Evolutionary conservation across 108 stramenopile genomes (phyloP).

Genomic region (Nitzschia sp.): DNA sequence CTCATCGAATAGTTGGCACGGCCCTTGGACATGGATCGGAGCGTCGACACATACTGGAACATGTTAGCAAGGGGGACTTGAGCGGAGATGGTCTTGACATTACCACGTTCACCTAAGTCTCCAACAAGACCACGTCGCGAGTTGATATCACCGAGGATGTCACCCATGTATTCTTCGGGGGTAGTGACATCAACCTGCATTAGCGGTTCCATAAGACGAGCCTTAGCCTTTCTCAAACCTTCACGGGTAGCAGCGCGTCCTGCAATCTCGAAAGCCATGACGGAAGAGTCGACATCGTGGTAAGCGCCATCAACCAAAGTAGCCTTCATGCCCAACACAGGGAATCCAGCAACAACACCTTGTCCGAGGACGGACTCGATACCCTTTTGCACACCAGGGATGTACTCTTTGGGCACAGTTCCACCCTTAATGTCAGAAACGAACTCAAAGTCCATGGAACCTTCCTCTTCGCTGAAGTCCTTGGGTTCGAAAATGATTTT

Average conservation of each 20-base stretch:
- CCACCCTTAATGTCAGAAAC: conserved; percentile 97
- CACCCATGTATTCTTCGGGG: conserved; percentile 99
- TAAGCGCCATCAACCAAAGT: conserved; percentile 87
- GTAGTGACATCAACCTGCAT: conserved; percentile 98
- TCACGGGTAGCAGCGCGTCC: conserved; percentile 92
- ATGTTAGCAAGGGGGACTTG: conserved; percentile 96
- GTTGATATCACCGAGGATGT: conserved; percentile 97
- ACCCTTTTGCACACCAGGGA: conserved; percentile 98
- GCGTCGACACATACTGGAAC: conserved; percentile 97
- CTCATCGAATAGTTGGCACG: conserved; percentile 98
- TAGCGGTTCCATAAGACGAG: conserved; percentile 97
- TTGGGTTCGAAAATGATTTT: conserved; percentile 96
- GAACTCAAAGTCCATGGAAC: conserved; percentile 93
- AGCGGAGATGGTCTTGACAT: conserved; percentile 92
- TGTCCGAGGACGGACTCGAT: conserved; percentile 91
- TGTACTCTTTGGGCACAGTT: conserved; percentile 96
- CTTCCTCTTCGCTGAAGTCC: conserved; percentile 85
- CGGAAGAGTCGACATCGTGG: conserved; percentile 90
- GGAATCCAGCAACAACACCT: conserved; percentile 95
- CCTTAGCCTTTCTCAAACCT: conserved; percentile 94
- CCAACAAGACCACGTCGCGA: conserved; percentile 94
- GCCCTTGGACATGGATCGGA: conserved; percentile 95
- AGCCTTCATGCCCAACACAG: conserved; percentile 96
- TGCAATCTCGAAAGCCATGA: conserved; percentile 94
- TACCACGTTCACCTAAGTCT: conserved; percentile 94